Conservation (phyloP, 2,329 filamentous ascomycete genomes). For the Botrytis paeoniae region DNA sequence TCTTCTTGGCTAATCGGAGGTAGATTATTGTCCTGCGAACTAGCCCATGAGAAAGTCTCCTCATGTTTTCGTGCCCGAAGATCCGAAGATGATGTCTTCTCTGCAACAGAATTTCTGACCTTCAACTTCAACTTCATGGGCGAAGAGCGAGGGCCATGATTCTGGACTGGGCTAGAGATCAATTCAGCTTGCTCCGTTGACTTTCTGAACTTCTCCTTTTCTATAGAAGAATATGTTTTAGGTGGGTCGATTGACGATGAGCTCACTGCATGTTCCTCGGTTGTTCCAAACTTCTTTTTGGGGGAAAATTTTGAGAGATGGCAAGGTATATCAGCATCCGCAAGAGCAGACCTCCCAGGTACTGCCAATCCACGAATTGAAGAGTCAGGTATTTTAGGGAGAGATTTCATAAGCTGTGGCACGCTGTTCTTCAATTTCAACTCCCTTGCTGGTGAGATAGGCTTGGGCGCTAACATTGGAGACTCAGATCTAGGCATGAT, state of each 20-base stretch:
- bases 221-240: not conserved
- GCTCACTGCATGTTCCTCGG: not conserved
- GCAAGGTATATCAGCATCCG: slow-evolving; percentile 20
- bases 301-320: slow-evolving; percentile 21
- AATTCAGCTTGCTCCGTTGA: not conserved
- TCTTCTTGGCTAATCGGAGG: slow-evolving; percentile 16
- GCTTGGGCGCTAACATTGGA: slow-evolving; percentile 38
- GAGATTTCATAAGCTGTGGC: slow-evolving; percentile 38
- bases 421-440: slow-evolving; percentile 38
- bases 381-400: slow-evolving; percentile 34
- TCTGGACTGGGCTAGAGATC: not conserved
- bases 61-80: slow-evolving; percentile 29
- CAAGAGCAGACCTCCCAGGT: not conserved
- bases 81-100: slow-evolving; percentile 24
- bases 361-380: slow-evolving; percentile 15
- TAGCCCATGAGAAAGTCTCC: slow-evolving; percentile 30
- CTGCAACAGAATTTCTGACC: slow-evolving; percentile 20
- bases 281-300: not conserved
- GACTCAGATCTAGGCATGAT: slow-evolving; percentile 30
- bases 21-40: slow-evolving; percentile 18
- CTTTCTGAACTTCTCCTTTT: not conserved
- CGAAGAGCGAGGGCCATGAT: slow-evolving; percentile 12
- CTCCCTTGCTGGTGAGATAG: slow-evolving; percentile 38
- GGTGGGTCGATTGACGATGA: not conserved
- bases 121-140: slow-evolving; percentile 30